Evolutionary conservation across 495 filamentous ascomycete genomes (phyloP), one percentile per base, ranked within the genome.

Genomic region (Neurospora sp.): DNA sequence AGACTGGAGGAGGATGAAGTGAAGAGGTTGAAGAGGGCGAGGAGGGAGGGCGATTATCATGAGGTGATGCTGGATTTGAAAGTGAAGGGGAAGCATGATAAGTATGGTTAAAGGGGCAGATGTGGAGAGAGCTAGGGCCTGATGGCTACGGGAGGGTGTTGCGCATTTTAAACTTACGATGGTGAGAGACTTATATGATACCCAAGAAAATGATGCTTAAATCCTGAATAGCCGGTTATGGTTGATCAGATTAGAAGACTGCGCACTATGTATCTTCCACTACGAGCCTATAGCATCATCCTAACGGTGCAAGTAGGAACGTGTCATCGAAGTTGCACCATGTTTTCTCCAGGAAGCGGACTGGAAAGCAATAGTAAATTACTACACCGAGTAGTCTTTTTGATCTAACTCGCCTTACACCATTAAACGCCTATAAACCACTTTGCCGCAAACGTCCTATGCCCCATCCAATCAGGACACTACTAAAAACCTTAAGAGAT

Each of bases 61-160:
- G 96, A 99, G 82, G 88, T 88, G 71, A 80, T 98, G 75, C 82
- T 99, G 72, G 91, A 97, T 86, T 86, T 98, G 39, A 94, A 93
- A 81, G 93, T 97, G 12, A 97, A 96, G 82, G 92, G 90, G 72
- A 98, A 97, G 83, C 96, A 99, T 85, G 96, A 99, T 83, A 99
- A 99, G 81, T 99, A 86, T 75, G 82, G 84, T 66, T 88, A 70
- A 76, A 18, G 27, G 14, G 54, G 27, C 2, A 18, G 23, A 35
- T 66, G 27, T 31, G 54, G 7, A 27, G 23, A 62, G 54, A 35
- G 54, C 7, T 5, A 8, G 2, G 12, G 27, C 3, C 1, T 18
- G 54, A 0, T 18, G 54, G 54, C 0, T 16, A 66, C 1, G 54
- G 27, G 54, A 14, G 54, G 27, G 12, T 9, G 54, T 1, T 12